These are phyloP conservation scores for Fusarium aywerte DNA, from an alignment of 2,329 filamentous ascomycete species.

Conservation along the genomic window DNA sequence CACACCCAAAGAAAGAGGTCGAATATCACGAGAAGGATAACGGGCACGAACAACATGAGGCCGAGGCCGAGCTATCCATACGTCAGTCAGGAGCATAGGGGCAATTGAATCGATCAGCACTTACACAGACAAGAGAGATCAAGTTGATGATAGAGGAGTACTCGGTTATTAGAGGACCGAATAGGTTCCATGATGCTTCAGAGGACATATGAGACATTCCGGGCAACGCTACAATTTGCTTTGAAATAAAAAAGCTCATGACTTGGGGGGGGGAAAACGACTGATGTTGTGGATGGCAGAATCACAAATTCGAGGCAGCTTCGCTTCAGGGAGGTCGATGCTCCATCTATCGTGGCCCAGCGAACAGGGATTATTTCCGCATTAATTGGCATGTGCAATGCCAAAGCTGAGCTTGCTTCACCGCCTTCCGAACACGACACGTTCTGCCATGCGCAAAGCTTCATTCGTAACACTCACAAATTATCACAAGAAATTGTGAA, in stretches of 20 bases:
- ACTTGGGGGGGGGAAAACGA: constrained; percentile 27
- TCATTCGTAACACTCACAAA: constrained; percentile 26
- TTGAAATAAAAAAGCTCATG: constrained; percentile 40
- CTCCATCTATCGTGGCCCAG: constrained; percentile 22
- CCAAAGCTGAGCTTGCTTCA: constrained; percentile 24
- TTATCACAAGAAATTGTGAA: constrained; percentile 18
- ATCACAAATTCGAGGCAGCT: constrained; percentile 41
- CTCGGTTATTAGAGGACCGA: constrained; percentile 44
- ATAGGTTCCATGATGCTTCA: constrained; percentile 43
- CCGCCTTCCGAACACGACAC: constrained; percentile 44
- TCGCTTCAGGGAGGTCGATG: constrained; percentile 24
- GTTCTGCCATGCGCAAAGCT: constrained; percentile 32
- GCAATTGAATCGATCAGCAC: constrained; percentile 27
- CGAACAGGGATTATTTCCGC: constrained; percentile 28
- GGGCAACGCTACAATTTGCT: constrained; percentile 26
- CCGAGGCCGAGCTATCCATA: constrained; percentile 56
- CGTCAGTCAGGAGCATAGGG: constrained; percentile 27
- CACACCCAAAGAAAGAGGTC: constrained; percentile 66
- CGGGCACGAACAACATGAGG: constrained; percentile 59
- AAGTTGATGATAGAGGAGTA: constrained; percentile 50
- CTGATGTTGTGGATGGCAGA: constrained; percentile 38
- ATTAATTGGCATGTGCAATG: constrained; percentile 34
- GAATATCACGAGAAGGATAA: constrained; percentile 60
- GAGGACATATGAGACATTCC: constrained; percentile 44
- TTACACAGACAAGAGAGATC: constrained; percentile 55